Base-by-base conservation (phyloP, 495 filamentous ascomycete species). In the Aspergillus panamensis region DNA sequence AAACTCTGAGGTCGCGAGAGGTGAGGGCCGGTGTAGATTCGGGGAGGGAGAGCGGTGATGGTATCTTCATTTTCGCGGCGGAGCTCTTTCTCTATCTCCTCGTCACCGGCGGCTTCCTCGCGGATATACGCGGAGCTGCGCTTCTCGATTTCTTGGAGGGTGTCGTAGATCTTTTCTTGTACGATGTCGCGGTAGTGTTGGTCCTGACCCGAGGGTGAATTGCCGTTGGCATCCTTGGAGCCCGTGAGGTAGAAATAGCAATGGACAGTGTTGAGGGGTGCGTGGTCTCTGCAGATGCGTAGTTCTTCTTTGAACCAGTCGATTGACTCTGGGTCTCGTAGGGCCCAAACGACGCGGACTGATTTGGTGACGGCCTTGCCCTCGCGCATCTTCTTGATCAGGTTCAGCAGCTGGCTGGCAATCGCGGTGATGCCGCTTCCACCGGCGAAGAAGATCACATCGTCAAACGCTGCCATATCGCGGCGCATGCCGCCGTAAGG, bases 231-330 rank as follows among this genome's bases (percentile, higher is more conserved):
- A 19, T 58, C 48, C 31, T 64, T 59, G 13, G 59, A 48, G 6
- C 66, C 75, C 0, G 93, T 97, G 52, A 97, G 87, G 74, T 88
- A 97, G 77, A 97, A 96, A 70, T 96, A 91, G 76, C 91, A 96
- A 29, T 87, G 87, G 8, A 97, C 88, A 25, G 86, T 84, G 71
- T 92, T 88, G 45, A 89, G 82, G 25, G 91, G 89, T 51, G 93
- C 89, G 62, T 82, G 84, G 67, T 96, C 87, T 59, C 90, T 80
- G 74, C 92, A 94, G 63, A 96, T 91, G 48, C 90, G 80, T 43
- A 97, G 79, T 69, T 96, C 94, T 74, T 97, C 93, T 67, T 89
- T 89, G 80, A 97, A 97, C 93, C 93, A 97, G 69, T 96, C 91
- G 82, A 97, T 92, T 8, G 90, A 90, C 72, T 96, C 93, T 35